phyloP scores from a whole-genome alignment of 345 rosid genomes.

The Euphorbia peplus region DNA sequence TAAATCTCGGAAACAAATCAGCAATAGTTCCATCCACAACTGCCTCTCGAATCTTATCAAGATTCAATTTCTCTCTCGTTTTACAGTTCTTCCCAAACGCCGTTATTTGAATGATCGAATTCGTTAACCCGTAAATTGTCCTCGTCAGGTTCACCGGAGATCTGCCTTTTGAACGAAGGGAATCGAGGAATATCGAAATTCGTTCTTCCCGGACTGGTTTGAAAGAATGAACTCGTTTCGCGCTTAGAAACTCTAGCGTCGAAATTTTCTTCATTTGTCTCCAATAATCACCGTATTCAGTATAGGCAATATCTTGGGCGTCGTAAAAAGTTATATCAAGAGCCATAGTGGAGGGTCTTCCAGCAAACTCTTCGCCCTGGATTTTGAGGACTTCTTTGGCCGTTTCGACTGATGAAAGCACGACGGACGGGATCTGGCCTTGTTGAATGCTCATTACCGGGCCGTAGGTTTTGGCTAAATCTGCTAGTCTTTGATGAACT shows the following conservation, averaged over 20 bases:
- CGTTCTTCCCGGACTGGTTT: constrained; percentile 24
- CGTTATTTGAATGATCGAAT: constrained; percentile 18
- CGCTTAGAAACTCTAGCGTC: not conserved
- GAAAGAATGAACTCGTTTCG: not conserved
- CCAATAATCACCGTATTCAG: not conserved
- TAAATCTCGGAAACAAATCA: constrained; percentile 10
- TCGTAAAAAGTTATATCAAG: not conserved
- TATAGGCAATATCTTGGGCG: not conserved
- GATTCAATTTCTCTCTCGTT: constrained; percentile 19
- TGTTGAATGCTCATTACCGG: not conserved
- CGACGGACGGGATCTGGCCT: not conserved
- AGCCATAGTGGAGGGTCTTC: not conserved
- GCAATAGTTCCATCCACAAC: constrained; percentile 21
- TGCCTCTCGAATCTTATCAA: not conserved
- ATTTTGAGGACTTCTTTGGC: constrained; percentile 1
- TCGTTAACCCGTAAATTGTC: constrained; percentile 7
- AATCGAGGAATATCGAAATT: not conserved
- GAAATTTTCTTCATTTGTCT: not conserved
- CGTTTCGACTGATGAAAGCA: not conserved
- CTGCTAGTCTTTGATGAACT: not conserved
- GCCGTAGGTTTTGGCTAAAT: not conserved
- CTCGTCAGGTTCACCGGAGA: constrained; percentile 13
- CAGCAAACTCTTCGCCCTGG: not conserved
- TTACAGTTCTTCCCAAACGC: constrained; percentile 22
- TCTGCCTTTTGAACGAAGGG: constrained; percentile 13